Conservation (phyloP, 495 filamentous ascomycete genomes). For the Lasiosphaeria ovina region DNA sequence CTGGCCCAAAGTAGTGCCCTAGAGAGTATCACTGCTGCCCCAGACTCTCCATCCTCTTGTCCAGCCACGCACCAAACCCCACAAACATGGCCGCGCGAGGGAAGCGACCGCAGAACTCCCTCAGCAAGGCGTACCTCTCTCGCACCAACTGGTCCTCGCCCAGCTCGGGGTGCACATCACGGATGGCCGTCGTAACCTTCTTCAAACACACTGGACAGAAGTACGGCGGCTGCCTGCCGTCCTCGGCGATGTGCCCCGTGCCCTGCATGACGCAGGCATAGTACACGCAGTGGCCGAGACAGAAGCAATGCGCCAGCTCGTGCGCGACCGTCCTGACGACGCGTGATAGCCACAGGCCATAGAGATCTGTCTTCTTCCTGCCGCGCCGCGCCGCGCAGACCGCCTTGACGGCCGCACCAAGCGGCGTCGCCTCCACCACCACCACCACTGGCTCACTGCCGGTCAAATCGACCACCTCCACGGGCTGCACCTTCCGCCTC, state of each 20-base stretch:
- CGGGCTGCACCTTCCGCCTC: neutral
- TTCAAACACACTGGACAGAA: constrained; percentile 61
- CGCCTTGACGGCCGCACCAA: neutral
- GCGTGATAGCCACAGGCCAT: neutral
- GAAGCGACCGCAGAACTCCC: constrained; percentile 44
- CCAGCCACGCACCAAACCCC: constrained; percentile 41
- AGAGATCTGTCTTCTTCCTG: neutral
- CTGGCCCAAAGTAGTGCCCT: too few relatives aligned
- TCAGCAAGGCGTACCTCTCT: constrained; percentile 44
- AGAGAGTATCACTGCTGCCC: too few relatives aligned
- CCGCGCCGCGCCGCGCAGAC: neutral
- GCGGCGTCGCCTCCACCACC: neutral
- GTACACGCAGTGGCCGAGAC: constrained; percentile 63
- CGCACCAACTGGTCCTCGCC: constrained; percentile 26
- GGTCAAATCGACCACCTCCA: neutral
- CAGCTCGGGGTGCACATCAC: constrained; percentile 15
- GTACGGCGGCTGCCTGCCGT: constrained; percentile 64
- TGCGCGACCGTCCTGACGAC: constrained; percentile 34
- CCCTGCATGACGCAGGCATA: constrained; percentile 71
- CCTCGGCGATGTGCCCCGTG: constrained; percentile 58
- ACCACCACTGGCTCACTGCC: neutral
- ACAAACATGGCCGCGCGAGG: constrained; percentile 39
- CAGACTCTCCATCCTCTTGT: constrained; percentile 19
- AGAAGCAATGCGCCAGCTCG: constrained; percentile 67
- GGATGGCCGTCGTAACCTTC: constrained; percentile 46